These are phyloP conservation scores for Rhododendron mucronatum DNA, from an alignment of 148 eudicot species.

Conservation along the genomic window DNA sequence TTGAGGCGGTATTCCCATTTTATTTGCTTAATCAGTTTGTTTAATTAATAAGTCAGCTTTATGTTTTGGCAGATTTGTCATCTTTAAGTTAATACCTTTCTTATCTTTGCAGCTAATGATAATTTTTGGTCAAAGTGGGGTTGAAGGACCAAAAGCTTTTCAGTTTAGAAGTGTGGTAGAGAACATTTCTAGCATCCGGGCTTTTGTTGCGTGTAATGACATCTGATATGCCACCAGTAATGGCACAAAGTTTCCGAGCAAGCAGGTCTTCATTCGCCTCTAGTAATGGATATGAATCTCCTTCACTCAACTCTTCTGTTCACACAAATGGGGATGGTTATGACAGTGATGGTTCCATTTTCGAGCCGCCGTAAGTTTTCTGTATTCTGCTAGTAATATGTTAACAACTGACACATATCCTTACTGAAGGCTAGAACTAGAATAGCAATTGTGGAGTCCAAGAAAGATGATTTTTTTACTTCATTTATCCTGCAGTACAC, in stretches of 20 bases:
- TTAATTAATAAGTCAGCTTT: background rate
- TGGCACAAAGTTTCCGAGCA: slow-evolving; percentile 65
- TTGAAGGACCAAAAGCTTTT: background rate
- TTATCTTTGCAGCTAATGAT: slow-evolving; percentile 8
- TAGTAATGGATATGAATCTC: slow-evolving; percentile 65
- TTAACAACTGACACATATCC: background rate
- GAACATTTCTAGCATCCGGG: background rate
- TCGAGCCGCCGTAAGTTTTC: slow-evolving; percentile 83
- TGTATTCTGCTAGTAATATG: background rate
- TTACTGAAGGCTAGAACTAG: slow-evolving; percentile 3
- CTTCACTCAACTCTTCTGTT: slow-evolving; percentile 52
- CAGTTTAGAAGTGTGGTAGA: background rate
- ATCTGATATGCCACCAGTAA: slow-evolving; percentile 50
- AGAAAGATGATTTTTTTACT: background rate
- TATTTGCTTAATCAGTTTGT: background rate
- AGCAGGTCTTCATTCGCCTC: slow-evolving; percentile 56
- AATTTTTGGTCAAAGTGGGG: background rate
- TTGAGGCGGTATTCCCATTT: background rate
- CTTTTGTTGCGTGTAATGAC: slow-evolving; percentile 34
- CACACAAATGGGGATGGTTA: slow-evolving; percentile 78
- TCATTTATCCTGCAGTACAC: slow-evolving; percentile 58
- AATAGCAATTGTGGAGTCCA: background rate
- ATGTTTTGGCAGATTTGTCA: background rate
- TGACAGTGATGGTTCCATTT: slow-evolving; percentile 90
- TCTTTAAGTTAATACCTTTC: background rate